Evolutionary conservation across 805 yeast species (phyloP).

Genomic region (Suhomyces faveliae): DNA sequence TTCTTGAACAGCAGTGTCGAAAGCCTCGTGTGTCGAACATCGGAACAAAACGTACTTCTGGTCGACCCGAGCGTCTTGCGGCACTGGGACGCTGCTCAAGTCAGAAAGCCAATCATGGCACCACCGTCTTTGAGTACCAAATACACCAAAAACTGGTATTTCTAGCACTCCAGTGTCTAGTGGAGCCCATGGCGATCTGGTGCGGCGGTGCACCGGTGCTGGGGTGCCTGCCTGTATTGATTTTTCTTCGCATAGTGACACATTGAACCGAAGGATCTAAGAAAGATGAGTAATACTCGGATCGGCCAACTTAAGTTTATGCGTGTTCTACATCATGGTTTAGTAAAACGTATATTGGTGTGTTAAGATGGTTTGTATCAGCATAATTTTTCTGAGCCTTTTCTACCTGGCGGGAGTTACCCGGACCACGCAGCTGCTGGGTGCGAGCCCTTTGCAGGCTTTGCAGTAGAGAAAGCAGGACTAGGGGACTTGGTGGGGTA

Average conservation of each 20-base stretch:
- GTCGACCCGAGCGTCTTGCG: neutral
- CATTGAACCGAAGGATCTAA: conserved; percentile 45
- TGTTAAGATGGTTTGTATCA: neutral
- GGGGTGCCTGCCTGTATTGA: neutral
- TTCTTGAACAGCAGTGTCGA: neutral
- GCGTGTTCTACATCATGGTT: conserved; percentile 21
- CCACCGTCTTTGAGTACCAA: neutral
- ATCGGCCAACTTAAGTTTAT: conserved; percentile 49
- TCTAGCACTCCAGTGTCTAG: neutral
- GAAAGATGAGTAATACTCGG: conserved; percentile 13
- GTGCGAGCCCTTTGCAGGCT: no score
- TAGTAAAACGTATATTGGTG: neutral
- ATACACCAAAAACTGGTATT: neutral
- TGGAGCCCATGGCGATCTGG: neutral
- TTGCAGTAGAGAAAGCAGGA: no score
- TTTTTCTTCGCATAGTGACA: conserved; percentile 46
- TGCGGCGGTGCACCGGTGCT: neutral
- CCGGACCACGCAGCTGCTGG: no score
- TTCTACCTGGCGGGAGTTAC: neutral
- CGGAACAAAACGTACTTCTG: neutral
- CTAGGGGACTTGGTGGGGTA: no score
- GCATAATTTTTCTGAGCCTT: neutral
- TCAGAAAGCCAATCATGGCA: neutral
- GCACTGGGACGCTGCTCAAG: neutral
- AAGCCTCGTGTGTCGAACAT: neutral